Base-by-base conservation (phyloP, 805 yeast species). In the Komagataella pseudopastoris region DNA sequence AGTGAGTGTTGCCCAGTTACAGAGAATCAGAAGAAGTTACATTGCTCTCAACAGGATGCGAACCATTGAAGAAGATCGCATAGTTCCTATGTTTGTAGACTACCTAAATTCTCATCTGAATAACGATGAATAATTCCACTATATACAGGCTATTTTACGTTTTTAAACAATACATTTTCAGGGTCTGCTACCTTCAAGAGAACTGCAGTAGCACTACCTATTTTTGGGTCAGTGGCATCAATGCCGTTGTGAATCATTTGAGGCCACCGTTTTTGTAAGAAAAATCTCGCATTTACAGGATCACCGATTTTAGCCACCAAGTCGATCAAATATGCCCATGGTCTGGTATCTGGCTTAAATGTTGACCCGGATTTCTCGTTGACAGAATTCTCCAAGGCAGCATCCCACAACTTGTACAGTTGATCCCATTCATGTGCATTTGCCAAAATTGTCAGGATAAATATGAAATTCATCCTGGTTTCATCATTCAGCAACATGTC, bases 1-100 rank as follows among this genome's bases (percentile, higher is more conserved):
- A 1, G 79, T 85, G 6, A 77, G 87, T 12, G 71, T 82, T 45
- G 87, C 96, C 0, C 89, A 86, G 60, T 63, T 93, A 51, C 96
- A 90, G 59, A 72, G 99, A 54, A 70, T 88, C 12, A 74, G 96
- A 63, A 75, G 99, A 58, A 83, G 89, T 16, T 91, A 85, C 65
- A 78, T 90, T n/a, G 72, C 79, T 45, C 71, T 91, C 63, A 88
- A 91, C 63, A 77, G 87, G 58, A 79, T 89, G 72, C 74, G 96
- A 59, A 79, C 82, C 46, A 71, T 89, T 47, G 93, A 87, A 50
- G 60, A 71, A 20, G 81, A 77, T 23, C 69, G 96, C 59, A 86
- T 91, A 22, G 74, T 71, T 4, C 78, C 82, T 1, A 63, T 87
- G 58, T 91, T 90, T 67, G 84, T 82, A 4, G 95, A 89, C 46